Evolutionary conservation across 208 protist species (phyloP).

Genomic region (Leptomonas pyrrhocoris): DNA sequence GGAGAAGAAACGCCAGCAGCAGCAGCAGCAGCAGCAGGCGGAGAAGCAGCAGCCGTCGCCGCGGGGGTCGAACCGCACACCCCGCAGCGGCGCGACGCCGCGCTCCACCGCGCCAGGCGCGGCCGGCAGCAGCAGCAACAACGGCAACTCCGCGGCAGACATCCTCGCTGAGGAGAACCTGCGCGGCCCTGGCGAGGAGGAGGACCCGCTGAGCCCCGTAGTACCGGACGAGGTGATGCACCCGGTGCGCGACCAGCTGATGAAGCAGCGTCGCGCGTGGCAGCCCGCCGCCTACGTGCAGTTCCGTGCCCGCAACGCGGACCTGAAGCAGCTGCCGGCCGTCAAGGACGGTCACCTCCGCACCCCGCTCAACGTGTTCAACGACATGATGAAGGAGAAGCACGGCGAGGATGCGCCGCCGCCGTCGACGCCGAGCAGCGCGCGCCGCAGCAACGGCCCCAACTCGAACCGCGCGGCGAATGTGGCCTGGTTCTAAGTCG

Average conservation of each 20-base stretch:
- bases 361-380: conserved; percentile 81
- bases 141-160: conserved; percentile 17
- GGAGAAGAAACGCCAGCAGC: conserved; percentile 50
- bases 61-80: conserved; percentile 34
- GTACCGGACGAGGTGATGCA: conserved; percentile 59
- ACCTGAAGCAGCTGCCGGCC: conserved; percentile 57
- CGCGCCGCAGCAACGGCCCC: conserved; percentile 23
- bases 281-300: conserved; percentile 49
- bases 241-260: conserved; percentile 57
- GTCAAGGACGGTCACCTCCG: conserved; percentile 68
- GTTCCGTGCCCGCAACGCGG: conserved; percentile 40
- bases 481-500: conserved; percentile 56
- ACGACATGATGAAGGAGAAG: conserved; percentile 64
- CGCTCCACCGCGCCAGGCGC: conserved; percentile 5
- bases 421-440: conserved; percentile 27
- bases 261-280: conserved; percentile 49
- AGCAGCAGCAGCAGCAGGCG: conserved; percentile 30
- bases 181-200: conserved; percentile 57
- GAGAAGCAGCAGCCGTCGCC: conserved; percentile 33
- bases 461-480: conserved; percentile 32
- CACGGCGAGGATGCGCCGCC: conserved; percentile 51
- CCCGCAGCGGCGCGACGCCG: conserved; percentile 35
- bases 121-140: not conserved
- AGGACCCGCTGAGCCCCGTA: conserved; percentile 70
- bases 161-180: conserved; percentile 43